Evolutionary conservation across 148 eudicot species (phyloP).

Genomic region (Fallopia convolvulus): DNA sequence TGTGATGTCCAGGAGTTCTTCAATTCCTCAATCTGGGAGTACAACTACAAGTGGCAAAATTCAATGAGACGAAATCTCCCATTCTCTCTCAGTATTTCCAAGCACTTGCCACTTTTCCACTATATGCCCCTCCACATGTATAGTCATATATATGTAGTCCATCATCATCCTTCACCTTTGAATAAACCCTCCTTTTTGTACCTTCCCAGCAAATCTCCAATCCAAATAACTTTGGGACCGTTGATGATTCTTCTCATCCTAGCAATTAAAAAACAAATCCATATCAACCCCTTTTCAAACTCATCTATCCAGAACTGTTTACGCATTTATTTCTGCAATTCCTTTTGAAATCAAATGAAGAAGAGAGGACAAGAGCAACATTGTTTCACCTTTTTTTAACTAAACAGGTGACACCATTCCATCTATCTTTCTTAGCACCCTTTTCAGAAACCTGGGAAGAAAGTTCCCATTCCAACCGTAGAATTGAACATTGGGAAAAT

Average conservation of each 20-base stretch:
- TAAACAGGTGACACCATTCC: neutral
- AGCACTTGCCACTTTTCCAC: neutral
- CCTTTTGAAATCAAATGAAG: neutral
- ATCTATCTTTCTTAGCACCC: neutral
- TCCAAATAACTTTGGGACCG: slow-evolving; percentile 1
- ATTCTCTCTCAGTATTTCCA: neutral
- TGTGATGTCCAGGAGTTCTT: slow-evolving; percentile 34
- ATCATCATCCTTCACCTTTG: neutral
- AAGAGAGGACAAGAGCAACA: neutral
- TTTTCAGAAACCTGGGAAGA: neutral
- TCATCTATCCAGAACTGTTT: neutral
- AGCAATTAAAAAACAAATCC: neutral
- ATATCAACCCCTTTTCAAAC: neutral
- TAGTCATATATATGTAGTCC: slow-evolving; percentile 7
- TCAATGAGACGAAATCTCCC: neutral
- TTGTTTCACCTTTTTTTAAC: neutral
- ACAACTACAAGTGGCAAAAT: too few relatives aligned
- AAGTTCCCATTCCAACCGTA: neutral
- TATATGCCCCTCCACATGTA: neutral
- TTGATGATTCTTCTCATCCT: neutral
- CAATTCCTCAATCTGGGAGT: slow-evolving; percentile 36
- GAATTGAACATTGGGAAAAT: neutral
- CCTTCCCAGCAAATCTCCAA: slow-evolving; percentile 5
- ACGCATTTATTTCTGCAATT: neutral
- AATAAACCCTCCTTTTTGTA: slow-evolving; percentile 8